Evolutionary conservation across 2,329 filamentous ascomycete species (phyloP), one percentile per base, ranked within the genome.

Genomic region (Penicillium sp.): DNA sequence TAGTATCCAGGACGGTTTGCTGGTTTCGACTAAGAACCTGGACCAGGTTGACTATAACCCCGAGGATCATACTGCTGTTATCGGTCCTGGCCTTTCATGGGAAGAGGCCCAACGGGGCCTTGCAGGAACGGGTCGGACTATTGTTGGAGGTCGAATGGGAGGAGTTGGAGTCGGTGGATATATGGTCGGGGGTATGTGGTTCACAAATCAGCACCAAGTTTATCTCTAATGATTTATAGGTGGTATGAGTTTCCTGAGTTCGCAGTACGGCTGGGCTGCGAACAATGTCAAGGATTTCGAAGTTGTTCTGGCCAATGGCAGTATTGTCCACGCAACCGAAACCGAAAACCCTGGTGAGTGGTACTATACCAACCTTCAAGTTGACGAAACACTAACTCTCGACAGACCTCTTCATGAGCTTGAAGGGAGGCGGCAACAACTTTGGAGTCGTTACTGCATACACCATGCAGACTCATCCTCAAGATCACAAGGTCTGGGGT

Each of bases 181-280:
- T 43, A 74, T 80, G 37, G 69, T 80, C 7, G 78, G 78, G 51
- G 73, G 77, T 66, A 70, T 60, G 61, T 65, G 63, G 2, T 7
- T 43, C 10, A 6, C n/a, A 9, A 14, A 13, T 18, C 6, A 6
- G 6, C 26, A 9, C 9, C 5, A 1, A 44, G 4, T 18, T 24
- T 42, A 10, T 42, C 5, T 22, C 61, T 66, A 45, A 67, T 39
- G 8, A 42, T 10, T 11, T 37, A 0, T 35, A 73, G 71, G 67
- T 49, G 71, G 71, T 10, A 60, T 72, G 58, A 82, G 80, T 49
- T 83, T 81, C 60, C 71, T 84, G 66, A 78, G 78, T 26, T 74
- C 77, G 9, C 72, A 82, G 59, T 79, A 81, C 57, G 79, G 79
- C 22, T 79, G 77, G 73, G 75, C 78, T 18, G 76, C 76, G 31